These are phyloP conservation scores for Pyrenochaeta sp. DNA, from an alignment of 2,329 filamentous ascomycete species.

Conservation along the genomic window DNA sequence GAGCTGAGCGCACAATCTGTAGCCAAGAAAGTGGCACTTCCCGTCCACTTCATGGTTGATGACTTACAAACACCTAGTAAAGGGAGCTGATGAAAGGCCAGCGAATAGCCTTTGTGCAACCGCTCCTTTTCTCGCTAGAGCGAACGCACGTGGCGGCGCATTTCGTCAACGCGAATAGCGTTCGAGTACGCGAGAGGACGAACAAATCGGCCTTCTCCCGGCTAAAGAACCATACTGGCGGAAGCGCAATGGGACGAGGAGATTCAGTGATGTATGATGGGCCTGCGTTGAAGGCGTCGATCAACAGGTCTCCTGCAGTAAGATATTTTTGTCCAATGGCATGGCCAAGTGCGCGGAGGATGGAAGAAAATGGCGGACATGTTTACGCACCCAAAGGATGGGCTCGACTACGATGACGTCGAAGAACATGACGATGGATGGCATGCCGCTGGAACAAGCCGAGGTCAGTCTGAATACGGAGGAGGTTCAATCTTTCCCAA, in stretches of 20 bases:
- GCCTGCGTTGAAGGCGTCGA: neutral
- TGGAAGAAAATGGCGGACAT: neutral
- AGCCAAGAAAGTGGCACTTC: neutral
- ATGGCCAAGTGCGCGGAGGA: neutral
- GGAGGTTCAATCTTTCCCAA: no score
- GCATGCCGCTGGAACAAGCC: neutral
- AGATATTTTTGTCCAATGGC: neutral
- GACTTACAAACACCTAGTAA: neutral
- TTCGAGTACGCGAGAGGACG: neutral
- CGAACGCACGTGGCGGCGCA: neutral
- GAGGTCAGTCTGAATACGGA: no score
- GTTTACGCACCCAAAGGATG: neutral
- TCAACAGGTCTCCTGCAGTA: neutral
- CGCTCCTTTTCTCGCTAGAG: neutral
- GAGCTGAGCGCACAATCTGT: no score
- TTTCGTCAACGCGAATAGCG: neutral
- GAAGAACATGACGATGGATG: neutral
- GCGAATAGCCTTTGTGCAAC: neutral
- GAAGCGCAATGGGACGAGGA: neutral
- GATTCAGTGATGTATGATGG: neutral
- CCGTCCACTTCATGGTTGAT: neutral
- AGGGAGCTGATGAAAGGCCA: neutral
- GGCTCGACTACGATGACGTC: neutral
- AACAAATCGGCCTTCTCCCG: neutral
- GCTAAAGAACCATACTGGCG: conserved; percentile 1